Conservation (phyloP, 768 basidiomycete genomes). For the Pholiota molesta region DNA sequence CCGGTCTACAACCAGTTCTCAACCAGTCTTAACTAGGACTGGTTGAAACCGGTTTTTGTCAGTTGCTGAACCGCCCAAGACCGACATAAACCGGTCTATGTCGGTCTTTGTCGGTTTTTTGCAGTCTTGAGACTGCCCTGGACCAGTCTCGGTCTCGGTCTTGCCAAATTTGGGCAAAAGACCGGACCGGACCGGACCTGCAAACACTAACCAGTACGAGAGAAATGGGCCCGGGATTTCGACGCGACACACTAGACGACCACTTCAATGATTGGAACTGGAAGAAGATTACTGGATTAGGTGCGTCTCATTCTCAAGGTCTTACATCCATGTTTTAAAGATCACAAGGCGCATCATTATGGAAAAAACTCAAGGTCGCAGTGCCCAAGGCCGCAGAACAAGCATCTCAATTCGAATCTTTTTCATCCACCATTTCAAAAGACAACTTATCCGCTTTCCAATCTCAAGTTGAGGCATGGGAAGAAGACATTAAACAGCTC, state of each 20-base stretch:
- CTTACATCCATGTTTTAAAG: not conserved
- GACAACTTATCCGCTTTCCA: constrained; percentile 16
- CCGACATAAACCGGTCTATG: too few relatives aligned
- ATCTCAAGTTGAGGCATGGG: constrained; percentile 23
- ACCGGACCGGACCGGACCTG: too few relatives aligned
- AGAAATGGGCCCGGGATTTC: constrained; percentile 31
- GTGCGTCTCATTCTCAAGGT: constrained; percentile 15
- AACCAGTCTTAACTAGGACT: too few relatives aligned
- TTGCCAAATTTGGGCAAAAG: too few relatives aligned
- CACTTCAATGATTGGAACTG: constrained; percentile 38
- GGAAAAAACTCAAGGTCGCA: constrained; percentile 19
- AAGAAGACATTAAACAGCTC: constrained; percentile 17
- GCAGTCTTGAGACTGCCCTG: too few relatives aligned
- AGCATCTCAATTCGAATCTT: constrained; percentile 9
- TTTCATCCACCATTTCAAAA: constrained; percentile 10
- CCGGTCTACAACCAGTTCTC: too few relatives aligned
- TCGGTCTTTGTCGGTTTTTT: too few relatives aligned
- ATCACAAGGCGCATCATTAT: constrained; percentile 13
- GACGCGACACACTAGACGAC: constrained; percentile 38
- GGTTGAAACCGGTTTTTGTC: too few relatives aligned
- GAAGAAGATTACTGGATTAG: constrained; percentile 28
- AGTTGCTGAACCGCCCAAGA: too few relatives aligned
- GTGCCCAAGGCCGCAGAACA: constrained; percentile 13
- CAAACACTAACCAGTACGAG: too few relatives aligned
- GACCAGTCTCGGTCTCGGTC: too few relatives aligned